Evolutionary conservation across 371 early-diverging fungal genomes (phyloP).

Genomic region (Parasitella parasitica): DNA sequence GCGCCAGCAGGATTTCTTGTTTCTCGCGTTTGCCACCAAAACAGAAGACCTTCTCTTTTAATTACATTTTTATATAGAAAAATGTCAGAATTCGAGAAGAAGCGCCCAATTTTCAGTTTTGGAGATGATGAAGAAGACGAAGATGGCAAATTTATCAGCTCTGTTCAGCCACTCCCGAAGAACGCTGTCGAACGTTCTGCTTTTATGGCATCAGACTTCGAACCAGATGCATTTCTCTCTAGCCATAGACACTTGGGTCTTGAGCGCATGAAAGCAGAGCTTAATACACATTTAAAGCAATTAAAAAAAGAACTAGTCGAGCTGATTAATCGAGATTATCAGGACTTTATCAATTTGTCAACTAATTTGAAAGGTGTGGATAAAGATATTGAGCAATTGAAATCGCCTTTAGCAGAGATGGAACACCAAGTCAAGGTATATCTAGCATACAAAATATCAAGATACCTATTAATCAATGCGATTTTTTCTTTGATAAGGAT

Average conservation of each 20-base stretch:
- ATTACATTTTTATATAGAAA: too few relatives aligned
- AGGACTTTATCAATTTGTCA: conserved; percentile 79
- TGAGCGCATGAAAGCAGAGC: conserved; percentile 66
- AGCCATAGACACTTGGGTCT: conserved; percentile 68
- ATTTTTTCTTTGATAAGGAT: too few relatives aligned
- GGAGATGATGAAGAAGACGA: conserved; percentile 47
- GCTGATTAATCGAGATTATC: conserved; percentile 79
- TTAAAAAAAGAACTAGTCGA: conserved; percentile 78
- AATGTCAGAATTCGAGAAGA: not conserved
- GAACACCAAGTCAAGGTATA: conserved; percentile 63
- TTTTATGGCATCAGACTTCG: conserved; percentile 52
- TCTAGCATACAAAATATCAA: too few relatives aligned
- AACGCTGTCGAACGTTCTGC: conserved; percentile 54
- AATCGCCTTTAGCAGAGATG: conserved; percentile 59
- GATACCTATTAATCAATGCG: too few relatives aligned
- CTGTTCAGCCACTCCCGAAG: conserved; percentile 38
- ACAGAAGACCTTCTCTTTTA: too few relatives aligned
- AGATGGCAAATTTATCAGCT: conserved; percentile 17
- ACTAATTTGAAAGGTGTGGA: conserved; percentile 81
- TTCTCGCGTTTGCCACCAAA: too few relatives aligned
- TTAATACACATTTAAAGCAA: conserved; percentile 57
- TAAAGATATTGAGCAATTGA: conserved; percentile 62
- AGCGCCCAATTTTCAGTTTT: conserved; percentile 35
- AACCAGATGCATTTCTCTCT: conserved; percentile 64
- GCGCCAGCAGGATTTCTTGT: too few relatives aligned